Base-by-base conservation (phyloP, 2,329 filamentous ascomycete genomes). In the Aureobasidium sp. region DNA sequence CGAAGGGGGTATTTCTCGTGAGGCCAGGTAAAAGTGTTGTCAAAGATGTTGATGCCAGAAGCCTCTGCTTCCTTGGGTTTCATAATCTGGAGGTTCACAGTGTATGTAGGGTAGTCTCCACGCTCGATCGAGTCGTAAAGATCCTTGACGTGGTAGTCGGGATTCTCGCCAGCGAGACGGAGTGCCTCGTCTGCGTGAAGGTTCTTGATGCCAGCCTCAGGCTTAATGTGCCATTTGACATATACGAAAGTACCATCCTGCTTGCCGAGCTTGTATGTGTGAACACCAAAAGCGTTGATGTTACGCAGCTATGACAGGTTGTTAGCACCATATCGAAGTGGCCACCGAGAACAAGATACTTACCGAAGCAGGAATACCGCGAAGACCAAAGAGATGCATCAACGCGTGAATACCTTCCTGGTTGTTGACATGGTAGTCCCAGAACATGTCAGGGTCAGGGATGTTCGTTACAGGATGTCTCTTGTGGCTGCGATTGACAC, bases 21-120 rank as follows among this genome's bases (percentile, higher is more conserved):
- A 0, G 81, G 78, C 81, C 81, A 83, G 34, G 79, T 75, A 63
- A 83, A 81, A 10, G 82, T 85, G 39, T 80, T 75, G 66, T 86
- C 83, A 66, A 86, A 84, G 50, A 84, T 75, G 61, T 82, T 78
- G 64, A 76, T 76, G 1, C 74, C 72, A 63, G 78, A 78, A 0
- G 66, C 76, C 57, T 80, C 78, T 2, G 81, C 81, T 47, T 83
- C 74, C 61, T 79, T 72, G 0, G 81, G 79, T 6, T 76, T 74
- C 75, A 85, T 83, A 43, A 81, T 75, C 69, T 86, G 82, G 1
- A 84, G 69, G 64, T 78, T 80, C 8, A 82, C 69, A 7, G 77
- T 80, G 82, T 82, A 84, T 3, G 71, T 73, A 0, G 80, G 80
- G 59, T 71, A 78, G 29, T 82, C 71, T 6, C 78, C 76, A 3